phyloP scores from a whole-genome alignment of 345 rosid genomes.

The Populus deltoides region DNA sequence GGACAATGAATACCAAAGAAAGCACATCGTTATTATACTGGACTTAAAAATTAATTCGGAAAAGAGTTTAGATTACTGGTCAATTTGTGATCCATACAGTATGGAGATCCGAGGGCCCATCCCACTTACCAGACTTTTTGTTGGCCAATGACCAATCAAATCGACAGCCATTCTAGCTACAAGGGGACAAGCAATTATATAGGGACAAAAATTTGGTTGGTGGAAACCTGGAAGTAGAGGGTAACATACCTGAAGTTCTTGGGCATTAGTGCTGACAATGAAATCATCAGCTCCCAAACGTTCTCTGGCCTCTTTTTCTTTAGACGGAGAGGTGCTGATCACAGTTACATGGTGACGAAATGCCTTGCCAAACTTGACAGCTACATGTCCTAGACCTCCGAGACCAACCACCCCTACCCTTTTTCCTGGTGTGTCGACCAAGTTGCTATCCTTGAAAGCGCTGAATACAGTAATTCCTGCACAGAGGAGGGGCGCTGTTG shows the following conservation, averaged over 20 bases:
- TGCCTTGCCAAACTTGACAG: slow-evolving; percentile 55
- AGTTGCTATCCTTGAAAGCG: slow-evolving; percentile 46
- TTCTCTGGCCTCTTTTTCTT: slow-evolving; percentile 48
- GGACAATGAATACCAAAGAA: too few relatives aligned
- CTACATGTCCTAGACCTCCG: slow-evolving; percentile 57
- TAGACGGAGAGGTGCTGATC: slow-evolving; percentile 58
- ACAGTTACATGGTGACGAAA: slow-evolving; percentile 59
- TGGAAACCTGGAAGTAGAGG: not conserved
- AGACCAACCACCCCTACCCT: slow-evolving; percentile 51
- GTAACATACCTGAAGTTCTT: slow-evolving; percentile 45
- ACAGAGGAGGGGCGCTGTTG: slow-evolving; percentile 54
- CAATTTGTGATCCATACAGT: too few relatives aligned
- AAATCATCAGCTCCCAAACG: slow-evolving; percentile 54
- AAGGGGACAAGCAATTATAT: too few relatives aligned
- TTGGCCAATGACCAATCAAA: too few relatives aligned
- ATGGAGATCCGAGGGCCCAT: too few relatives aligned
- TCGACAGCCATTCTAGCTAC: too few relatives aligned
- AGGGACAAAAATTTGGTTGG: not conserved
- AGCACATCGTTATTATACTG: too few relatives aligned
- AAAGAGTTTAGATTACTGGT: too few relatives aligned
- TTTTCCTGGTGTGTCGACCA: slow-evolving; percentile 34
- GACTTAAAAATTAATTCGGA: too few relatives aligned
- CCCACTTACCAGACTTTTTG: too few relatives aligned
- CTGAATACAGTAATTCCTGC: slow-evolving; percentile 57
- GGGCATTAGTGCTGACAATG: slow-evolving; percentile 42